phyloP scores from a whole-genome alignment of 2,329 filamentous ascomycete species.

The Aspergillus flavus region DNA sequence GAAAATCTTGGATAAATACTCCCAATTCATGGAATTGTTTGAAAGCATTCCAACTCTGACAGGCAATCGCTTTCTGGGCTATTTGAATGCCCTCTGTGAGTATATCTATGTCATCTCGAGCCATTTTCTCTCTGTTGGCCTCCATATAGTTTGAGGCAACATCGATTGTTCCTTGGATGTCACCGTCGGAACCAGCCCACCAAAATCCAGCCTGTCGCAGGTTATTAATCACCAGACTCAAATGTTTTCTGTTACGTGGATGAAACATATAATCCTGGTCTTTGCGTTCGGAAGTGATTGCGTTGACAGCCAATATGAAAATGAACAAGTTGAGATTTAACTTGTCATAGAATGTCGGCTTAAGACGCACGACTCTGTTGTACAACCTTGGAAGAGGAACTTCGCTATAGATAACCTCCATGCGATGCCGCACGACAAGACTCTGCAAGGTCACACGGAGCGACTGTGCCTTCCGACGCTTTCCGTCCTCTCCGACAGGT shows the following conservation, averaged over 20 bases:
- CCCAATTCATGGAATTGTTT: conserved; percentile 77
- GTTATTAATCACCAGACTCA: conserved; percentile 73
- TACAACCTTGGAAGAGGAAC: conserved; percentile 69
- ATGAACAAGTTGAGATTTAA: conserved; percentile 82
- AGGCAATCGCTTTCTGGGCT: conserved; percentile 62
- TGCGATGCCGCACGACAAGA: conserved; percentile 77
- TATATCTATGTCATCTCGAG: conserved; percentile 60
- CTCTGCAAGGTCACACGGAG: conserved; percentile 72
- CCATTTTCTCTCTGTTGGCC: conserved; percentile 63
- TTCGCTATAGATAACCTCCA: conserved; percentile 68
- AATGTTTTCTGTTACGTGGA: conserved; percentile 66
- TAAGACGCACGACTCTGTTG: conserved; percentile 71
- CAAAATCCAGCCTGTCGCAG: conserved; percentile 84
- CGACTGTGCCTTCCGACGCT: conserved; percentile 43
- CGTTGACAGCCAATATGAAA: conserved; percentile 81
- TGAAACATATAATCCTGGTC: conserved; percentile 92
- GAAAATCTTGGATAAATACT: conserved; percentile 69
- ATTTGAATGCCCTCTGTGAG: conserved; percentile 67
- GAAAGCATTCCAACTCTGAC: conserved; percentile 66
- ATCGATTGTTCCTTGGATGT: conserved; percentile 66
- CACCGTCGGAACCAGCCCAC: conserved; percentile 72
- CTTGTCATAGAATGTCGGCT: conserved; percentile 83
- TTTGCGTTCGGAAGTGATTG: conserved; percentile 80
- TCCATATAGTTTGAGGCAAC: conserved; percentile 69
- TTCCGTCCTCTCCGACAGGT: conserved; percentile 60